phyloP scores from a whole-genome alignment of 2,329 filamentous ascomycete genomes.

The Aspergillus spinulosporus region DNA sequence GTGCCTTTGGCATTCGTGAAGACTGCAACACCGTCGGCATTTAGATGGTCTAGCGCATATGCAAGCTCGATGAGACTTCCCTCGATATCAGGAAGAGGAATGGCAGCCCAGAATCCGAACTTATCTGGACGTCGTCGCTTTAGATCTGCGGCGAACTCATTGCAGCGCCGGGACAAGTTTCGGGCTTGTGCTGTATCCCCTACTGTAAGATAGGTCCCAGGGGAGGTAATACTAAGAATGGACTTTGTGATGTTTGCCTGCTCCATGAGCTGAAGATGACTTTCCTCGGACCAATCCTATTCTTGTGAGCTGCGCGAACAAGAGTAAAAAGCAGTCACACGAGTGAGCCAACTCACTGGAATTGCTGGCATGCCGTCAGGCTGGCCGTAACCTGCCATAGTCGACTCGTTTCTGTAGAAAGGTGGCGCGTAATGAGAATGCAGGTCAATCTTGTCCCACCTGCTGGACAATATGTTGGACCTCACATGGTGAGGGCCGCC shows the following conservation, averaged over 20 bases:
- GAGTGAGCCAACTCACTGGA: background rate
- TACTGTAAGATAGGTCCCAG: background rate
- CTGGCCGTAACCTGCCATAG: background rate
- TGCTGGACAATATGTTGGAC: no score
- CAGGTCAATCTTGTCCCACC: no score
- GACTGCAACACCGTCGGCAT: constrained; percentile 1
- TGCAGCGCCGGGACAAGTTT: background rate
- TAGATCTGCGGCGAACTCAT: background rate
- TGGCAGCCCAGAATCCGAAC: background rate
- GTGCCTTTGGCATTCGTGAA: background rate
- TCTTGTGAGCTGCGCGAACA: no score
- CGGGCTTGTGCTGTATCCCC: background rate
- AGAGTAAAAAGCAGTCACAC: background rate
- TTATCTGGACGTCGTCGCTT: background rate
- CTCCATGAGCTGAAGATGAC: background rate
- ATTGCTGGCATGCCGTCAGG: background rate
- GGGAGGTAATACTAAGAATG: constrained; percentile 4
- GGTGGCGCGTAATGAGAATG: no score
- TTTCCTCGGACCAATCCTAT: background rate
- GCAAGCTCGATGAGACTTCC: background rate
- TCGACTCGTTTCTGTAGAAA: no score
- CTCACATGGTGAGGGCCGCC: no score
- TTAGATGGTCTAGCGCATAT: background rate
- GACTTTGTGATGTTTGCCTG: background rate
- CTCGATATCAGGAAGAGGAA: background rate